phyloP scores from a whole-genome alignment of 1,284 basidiomycete species.

The Ustilago shanxiensis region DNA sequence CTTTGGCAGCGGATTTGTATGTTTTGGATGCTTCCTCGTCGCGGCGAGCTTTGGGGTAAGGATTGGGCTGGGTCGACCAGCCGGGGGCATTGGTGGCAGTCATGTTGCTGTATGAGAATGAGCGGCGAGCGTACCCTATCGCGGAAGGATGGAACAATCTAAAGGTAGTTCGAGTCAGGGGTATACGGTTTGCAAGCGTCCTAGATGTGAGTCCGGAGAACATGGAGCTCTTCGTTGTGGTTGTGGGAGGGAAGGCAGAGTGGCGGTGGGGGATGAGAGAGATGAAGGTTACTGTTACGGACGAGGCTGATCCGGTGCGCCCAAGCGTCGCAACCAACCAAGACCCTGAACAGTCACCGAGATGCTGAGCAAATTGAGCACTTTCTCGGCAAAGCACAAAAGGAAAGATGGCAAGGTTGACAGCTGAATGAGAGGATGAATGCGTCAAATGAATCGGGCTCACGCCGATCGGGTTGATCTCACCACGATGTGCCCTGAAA shows the following conservation, averaged over 20 bases:
- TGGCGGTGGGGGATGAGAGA: no score
- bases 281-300: no score
- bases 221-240: slow-evolving; percentile 13
- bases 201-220: slow-evolving; percentile 25
- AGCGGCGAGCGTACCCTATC: not conserved
- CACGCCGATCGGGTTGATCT: no score
- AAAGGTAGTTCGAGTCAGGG: no score
- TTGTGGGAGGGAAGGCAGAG: not conserved
- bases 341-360: slow-evolving; percentile 10
- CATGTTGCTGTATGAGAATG: slow-evolving; percentile 14
- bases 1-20: slow-evolving; percentile 59
- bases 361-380: slow-evolving; percentile 9
- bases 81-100: slow-evolving; percentile 48
- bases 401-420: no score
- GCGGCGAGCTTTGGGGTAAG: slow-evolving; percentile 65
- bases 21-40: slow-evolving; percentile 54
- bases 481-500: no score
- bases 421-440: no score
- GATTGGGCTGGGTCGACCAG: slow-evolving; percentile 55
- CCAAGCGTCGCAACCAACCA: slow-evolving; percentile 3
- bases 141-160: not conserved
- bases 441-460: no score
- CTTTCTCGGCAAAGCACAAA: slow-evolving; percentile 5
- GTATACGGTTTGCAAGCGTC: no score
- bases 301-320: slow-evolving; percentile 14